Evolutionary conservation across 2,329 filamentous ascomycete species (phyloP), one percentile per base, ranked within the genome.

Genomic region (Botrytis paeoniae): DNA sequence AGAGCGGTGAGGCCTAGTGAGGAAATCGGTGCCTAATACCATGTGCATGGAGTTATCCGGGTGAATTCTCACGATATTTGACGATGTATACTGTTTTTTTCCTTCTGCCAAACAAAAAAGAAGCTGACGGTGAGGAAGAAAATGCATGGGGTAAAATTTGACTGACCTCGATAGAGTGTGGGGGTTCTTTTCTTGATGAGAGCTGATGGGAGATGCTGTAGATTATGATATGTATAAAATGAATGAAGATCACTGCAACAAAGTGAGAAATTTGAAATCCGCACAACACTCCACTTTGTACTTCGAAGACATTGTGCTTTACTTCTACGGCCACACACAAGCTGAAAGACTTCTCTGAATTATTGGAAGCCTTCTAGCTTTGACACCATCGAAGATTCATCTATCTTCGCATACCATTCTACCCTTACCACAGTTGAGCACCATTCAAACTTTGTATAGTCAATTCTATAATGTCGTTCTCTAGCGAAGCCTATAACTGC

Each of bases 21-120:
- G 65, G 37, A 57, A 41, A 69, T n/a, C 9, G n/a, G 51, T 57
- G 35, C 51, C 65, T 69, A 69, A 69, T 59, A 59, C 16, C 48
- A 57, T 68, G 48, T 69, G 65, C 48, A 57, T 69, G 7, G 20
- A 57, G 48, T 18, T 69, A 12, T 39, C 65, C 65, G 65, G 65
- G 65, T 57, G 37, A 59, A 57, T 41, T 43, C 65, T 69, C 48
- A 69, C 65, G 48, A 69, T 69, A 69, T 69, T 37, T 69, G 48
- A 57, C 39, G 25, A 32, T 41, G 48, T 41, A n/a, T 69, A 29
- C 7, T 57, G n/a, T 18, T 32, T 29, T 7, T 29, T 32, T 8
- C 16, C 6, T 22, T 41, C 39, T 68, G 14, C 3, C 4, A 69
- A 22, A 29, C n/a, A n/a, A 16, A 66, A 57, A 54, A 57, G 12